Percentiles rank a stretch among this genome's conserved stretches.
These are phyloP conservation scores for Hypoxylon fragiforme DNA, from an alignment of 495 filamentous ascomycete species.

Conservation along the genomic window DNA sequence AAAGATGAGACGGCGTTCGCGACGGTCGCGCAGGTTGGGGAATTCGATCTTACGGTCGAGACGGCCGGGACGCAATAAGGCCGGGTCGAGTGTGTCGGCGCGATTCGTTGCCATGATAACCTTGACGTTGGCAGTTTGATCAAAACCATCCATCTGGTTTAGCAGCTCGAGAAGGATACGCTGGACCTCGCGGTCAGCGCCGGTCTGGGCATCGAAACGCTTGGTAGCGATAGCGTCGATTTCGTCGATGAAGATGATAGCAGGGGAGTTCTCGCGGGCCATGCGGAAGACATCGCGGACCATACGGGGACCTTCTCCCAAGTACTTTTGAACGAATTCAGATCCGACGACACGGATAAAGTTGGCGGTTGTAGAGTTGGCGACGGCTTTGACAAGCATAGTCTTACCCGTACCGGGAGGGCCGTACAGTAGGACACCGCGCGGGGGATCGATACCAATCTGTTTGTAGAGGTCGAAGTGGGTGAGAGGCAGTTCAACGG, in stretches of 20 bases:
- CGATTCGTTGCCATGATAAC: slow-evolving; percentile 99
- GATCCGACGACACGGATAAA: slow-evolving; percentile 98
- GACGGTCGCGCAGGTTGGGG: slow-evolving; percentile 83
- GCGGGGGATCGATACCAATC: slow-evolving; percentile 96
- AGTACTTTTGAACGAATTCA: slow-evolving; percentile 98
- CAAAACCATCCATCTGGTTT: slow-evolving; percentile 99
- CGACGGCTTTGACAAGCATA: slow-evolving; percentile 97
- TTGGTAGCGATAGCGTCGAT: slow-evolving; percentile 99
- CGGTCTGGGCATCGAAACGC: slow-evolving; percentile 97
- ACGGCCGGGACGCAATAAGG: slow-evolving; percentile 89
- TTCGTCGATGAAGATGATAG: slow-evolving; percentile 99
- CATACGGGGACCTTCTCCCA: slow-evolving; percentile 97
- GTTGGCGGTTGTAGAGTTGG: slow-evolving; percentile 95
- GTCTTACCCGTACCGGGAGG: slow-evolving; percentile 98
- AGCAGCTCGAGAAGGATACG: slow-evolving; percentile 95
- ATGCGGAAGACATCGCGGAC: slow-evolving; percentile 99
- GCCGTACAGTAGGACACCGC: slow-evolving; percentile 93
- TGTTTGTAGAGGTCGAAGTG: slow-evolving; percentile 99
- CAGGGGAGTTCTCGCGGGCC: slow-evolving; percentile 95
- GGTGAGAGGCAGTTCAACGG: slow-evolving; percentile 92
- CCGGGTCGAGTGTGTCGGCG: slow-evolving; percentile 94
- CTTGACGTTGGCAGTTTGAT: slow-evolving; percentile 97
- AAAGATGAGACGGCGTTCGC: slow-evolving; percentile 95
- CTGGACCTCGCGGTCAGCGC: slow-evolving; percentile 96
- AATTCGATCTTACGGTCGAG: slow-evolving; percentile 99